Evolutionary conservation across 148 eudicot genomes (phyloP).

Genomic region (Cornus kousa): DNA sequence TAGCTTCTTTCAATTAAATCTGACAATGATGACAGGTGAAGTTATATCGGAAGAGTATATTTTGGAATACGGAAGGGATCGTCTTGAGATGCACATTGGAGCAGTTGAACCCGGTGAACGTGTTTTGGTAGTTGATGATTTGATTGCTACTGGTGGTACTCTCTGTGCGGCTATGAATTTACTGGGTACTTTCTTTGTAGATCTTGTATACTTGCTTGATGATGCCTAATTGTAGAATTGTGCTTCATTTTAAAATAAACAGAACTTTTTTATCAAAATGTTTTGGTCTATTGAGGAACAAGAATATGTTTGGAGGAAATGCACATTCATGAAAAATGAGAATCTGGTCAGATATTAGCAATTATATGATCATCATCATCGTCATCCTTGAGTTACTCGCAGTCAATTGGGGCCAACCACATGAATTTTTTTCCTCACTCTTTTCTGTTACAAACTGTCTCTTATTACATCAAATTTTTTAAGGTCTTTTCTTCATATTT

Average conservation of each 20-base stretch:
- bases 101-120: constrained; percentile 78
- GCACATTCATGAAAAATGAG: not conserved
- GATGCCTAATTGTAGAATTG: not conserved
- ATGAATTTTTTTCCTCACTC: too few species aligned
- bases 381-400: too few species aligned
- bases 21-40: constrained; percentile 45
- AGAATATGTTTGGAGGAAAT: not conserved
- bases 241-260: not conserved
- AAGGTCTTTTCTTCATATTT: too few species aligned
- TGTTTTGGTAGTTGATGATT: constrained; percentile 86
- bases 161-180: constrained; percentile 87
- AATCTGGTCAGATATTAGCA: not conserved
- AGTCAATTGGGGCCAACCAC: too few species aligned
- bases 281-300: not conserved
- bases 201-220: not conserved
- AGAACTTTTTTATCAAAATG: not conserved
- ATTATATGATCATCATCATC: not conserved
- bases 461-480: too few species aligned
- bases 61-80: constrained; percentile 84
- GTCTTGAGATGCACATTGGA: constrained; percentile 93
- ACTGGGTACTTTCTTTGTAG: constrained; percentile 43
- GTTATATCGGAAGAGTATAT: constrained; percentile 75
- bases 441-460: too few species aligned
- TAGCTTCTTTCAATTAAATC: not conserved
- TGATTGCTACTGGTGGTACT: constrained; percentile 93